Evolutionary conservation across 495 filamentous ascomycete genomes (phyloP).

Genomic region (Penicillium simplicissimum): DNA sequence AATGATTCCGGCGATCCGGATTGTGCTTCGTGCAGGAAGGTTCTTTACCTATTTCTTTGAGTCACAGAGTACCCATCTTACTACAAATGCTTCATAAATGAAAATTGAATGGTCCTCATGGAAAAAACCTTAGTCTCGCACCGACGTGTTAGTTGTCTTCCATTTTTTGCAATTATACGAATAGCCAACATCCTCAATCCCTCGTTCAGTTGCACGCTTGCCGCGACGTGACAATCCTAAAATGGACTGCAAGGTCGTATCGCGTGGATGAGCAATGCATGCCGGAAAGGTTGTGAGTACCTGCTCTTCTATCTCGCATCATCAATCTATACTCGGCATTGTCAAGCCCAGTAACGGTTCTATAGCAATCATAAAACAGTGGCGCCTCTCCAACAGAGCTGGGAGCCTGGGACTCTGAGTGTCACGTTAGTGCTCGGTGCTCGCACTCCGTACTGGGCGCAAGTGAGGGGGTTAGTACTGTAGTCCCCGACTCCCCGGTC

Average conservation of each 20-base stretch:
- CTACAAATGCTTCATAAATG: neutral
- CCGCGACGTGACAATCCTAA: no score
- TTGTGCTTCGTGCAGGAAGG: neutral
- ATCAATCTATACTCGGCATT: no score
- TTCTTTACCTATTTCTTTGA: neutral
- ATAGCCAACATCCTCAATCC: no score
- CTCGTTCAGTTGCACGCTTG: no score
- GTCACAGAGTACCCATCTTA: neutral
- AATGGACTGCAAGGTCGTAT: no score
- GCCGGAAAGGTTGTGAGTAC: no score
- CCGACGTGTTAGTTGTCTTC: neutral
- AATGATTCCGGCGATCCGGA: constrained; percentile 16
- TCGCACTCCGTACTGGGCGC: neutral
- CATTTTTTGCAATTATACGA: neutral
- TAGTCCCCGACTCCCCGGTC: neutral
- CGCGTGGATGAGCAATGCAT: no score
- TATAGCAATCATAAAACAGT: neutral
- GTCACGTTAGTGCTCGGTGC: neutral
- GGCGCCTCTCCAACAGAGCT: neutral
- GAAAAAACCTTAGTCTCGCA: neutral
- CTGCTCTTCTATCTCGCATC: no score
- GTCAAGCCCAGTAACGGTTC: neutral
- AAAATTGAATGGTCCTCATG: neutral
- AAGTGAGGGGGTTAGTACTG: neutral
- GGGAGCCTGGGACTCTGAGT: neutral